These are phyloP conservation scores for Tylopilus cervinicoccineus DNA, from an alignment of 768 basidiomycete species.

Conservation along the genomic window DNA sequence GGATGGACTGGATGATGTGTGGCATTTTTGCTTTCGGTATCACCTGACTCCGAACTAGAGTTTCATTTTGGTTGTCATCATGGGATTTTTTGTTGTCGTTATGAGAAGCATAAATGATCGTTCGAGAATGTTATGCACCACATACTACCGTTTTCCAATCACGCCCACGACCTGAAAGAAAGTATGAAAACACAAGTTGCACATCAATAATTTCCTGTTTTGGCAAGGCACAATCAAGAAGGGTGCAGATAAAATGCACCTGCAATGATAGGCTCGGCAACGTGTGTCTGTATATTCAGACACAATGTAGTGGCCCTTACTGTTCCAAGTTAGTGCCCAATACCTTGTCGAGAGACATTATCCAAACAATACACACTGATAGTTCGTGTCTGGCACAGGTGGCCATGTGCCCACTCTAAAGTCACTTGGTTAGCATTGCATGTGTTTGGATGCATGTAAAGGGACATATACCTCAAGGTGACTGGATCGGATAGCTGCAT, in stretches of 20 bases:
- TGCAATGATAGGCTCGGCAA: slow-evolving; percentile 68
- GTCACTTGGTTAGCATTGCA: slow-evolving; percentile 1
- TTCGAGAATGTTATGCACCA: slow-evolving; percentile 41
- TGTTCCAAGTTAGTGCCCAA: slow-evolving; percentile 15
- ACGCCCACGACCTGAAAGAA: not conserved
- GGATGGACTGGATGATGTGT: slow-evolving; percentile 65
- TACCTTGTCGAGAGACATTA: not conserved
- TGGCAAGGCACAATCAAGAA: slow-evolving; percentile 4
- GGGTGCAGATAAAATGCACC: slow-evolving; percentile 42
- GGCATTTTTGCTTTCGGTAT: slow-evolving; percentile 62
- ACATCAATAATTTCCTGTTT: slow-evolving; percentile 18
- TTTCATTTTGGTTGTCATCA: slow-evolving; percentile 6
- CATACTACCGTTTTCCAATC: slow-evolving; percentile 43
- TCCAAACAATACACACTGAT: slow-evolving; percentile 48
- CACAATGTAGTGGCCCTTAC: slow-evolving; percentile 71
- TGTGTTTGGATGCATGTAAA: not conserved
- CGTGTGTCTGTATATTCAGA: slow-evolving; percentile 62
- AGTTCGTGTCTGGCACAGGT: slow-evolving; percentile 69
- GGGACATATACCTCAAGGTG: slow-evolving; percentile 66
- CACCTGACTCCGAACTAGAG: slow-evolving; percentile 70
- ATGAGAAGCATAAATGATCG: not conserved
- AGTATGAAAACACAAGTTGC: not conserved
- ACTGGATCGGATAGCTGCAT: slow-evolving; percentile 72
- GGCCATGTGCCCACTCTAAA: slow-evolving; percentile 70
- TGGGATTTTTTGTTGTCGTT: not conserved